Evolutionary conservation across 306 rosid species (phyloP).

Genomic region (Cicer chorassanicum): DNA sequence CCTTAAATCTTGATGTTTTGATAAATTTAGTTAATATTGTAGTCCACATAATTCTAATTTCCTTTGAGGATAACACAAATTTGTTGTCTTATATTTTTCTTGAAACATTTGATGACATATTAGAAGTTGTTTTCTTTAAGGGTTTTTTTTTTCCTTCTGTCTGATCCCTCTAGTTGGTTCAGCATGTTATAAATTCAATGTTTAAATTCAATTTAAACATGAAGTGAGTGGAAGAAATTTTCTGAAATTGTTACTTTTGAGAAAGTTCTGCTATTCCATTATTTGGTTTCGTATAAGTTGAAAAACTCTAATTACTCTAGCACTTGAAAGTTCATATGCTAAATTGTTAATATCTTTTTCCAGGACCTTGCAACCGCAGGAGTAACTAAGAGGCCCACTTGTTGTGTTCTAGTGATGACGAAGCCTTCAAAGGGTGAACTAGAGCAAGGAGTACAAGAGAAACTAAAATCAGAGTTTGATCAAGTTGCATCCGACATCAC

Average conservation of each 20-base stretch:
- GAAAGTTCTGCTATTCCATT: not conserved
- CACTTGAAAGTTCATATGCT: not conserved
- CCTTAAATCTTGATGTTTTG: not conserved
- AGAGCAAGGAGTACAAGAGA: conserved; percentile 67
- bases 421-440: conserved; percentile 85
- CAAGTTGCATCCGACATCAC: conserved; percentile 70
- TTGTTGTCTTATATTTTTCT: conserved; percentile 3
- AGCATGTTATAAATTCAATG: not conserved
- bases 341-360: not conserved
- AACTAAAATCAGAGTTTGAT: conserved; percentile 69
- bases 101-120: not conserved
- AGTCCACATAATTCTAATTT: not conserved
- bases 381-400: conserved; percentile 95
- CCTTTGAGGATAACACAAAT: not conserved
- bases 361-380: conserved; percentile 98
- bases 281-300: not conserved
- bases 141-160: not conserved
- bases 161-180: no score
- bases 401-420: conserved; percentile 83
- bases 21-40: not conserved
- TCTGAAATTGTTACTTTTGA: not conserved
- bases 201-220: not conserved
- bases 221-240: not conserved
- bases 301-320: not conserved
- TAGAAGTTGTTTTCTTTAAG: not conserved